Evolutionary conservation across 106 monocot genomes (phyloP).

Genomic region (Dendrobium nobile): DNA sequence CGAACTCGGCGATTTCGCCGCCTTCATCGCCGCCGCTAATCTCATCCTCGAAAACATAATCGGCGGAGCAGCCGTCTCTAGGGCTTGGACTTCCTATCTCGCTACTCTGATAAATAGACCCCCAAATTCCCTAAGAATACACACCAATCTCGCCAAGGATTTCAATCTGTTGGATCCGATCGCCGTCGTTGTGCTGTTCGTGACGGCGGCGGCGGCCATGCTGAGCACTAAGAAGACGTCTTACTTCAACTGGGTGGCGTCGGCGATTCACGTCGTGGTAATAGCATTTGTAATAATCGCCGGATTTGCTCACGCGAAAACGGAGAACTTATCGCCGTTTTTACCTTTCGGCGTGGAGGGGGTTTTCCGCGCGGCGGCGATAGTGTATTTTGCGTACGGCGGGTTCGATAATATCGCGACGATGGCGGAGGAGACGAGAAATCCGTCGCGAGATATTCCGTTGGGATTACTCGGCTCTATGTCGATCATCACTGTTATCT

Average conservation of each 20-base stretch:
- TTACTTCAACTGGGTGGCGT: constrained; percentile 49
- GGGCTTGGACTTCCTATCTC: constrained; percentile 49
- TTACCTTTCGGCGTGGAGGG: constrained; percentile 59
- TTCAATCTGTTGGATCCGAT: constrained; percentile 72
- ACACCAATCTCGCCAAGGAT: constrained; percentile 31
- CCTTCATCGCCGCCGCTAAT: constrained; percentile 54
- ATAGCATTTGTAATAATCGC: constrained; percentile 57
- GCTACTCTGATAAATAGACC: constrained; percentile 25
- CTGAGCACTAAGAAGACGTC: constrained; percentile 47
- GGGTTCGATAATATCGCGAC: constrained; percentile 80
- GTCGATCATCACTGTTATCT: constrained; percentile 55
- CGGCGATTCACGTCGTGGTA: constrained; percentile 28
- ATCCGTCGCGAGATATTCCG: constrained; percentile 76
- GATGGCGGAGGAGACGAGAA: constrained; percentile 79
- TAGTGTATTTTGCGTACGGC: constrained; percentile 68
- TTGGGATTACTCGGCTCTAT: constrained; percentile 71
- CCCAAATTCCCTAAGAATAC: constrained; percentile 25
- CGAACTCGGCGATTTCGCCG: constrained; percentile 34
- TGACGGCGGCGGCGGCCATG: constrained; percentile 23
- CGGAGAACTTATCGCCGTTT: constrained; percentile 51
- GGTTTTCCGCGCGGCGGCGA: constrained; percentile 49
- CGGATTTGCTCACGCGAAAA: constrained; percentile 37
- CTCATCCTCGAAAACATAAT: constrained; percentile 44
- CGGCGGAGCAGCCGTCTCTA: constrained; percentile 36
- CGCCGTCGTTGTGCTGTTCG: constrained; percentile 38